A percentile compares a stretch with the other conserved stretches of the same genome.
phyloP scores from a whole-genome alignment of 1,284 basidiomycete species.

The Ceratobasidium sp. region DNA sequence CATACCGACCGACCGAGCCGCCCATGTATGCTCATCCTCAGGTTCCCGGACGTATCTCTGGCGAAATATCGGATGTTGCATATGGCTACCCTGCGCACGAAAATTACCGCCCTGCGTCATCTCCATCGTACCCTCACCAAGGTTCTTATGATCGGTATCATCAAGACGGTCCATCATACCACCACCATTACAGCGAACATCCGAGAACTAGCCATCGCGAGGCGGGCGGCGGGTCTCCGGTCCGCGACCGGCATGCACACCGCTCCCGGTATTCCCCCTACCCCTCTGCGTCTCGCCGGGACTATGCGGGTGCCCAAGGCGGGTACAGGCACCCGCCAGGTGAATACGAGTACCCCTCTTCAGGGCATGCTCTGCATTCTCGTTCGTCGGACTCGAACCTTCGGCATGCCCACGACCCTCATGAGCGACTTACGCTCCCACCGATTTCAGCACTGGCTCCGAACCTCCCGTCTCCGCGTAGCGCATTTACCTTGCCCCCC shows the following conservation, averaged over 20 bases:
- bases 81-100: slow-evolving; percentile 40
- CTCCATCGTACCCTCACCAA: slow-evolving; percentile 35
- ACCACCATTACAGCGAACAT: slow-evolving; percentile 19
- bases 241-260: slow-evolving; percentile 34
- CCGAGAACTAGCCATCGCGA: slow-evolving; percentile 34
- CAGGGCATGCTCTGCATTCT: slow-evolving; percentile 15
- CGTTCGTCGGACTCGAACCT: slow-evolving; percentile 41
- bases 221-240: slow-evolving; percentile 30
- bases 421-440: slow-evolving; percentile 42
- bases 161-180: slow-evolving; percentile 27
- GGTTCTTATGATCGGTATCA: slow-evolving; percentile 41
- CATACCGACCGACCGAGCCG: slow-evolving; percentile 39
- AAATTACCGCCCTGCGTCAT: slow-evolving; percentile 42
- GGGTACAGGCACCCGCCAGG: slow-evolving; percentile 14
- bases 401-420: slow-evolving; percentile 35
- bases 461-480: slow-evolving; percentile 40
- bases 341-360: slow-evolving; percentile 28
- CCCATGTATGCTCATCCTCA: slow-evolving; percentile 44
- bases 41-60: slow-evolving; percentile 45
- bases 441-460: slow-evolving; percentile 44
- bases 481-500: slow-evolving; percentile 43
- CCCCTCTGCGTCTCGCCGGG: slow-evolving; percentile 36
- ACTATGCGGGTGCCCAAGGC: slow-evolving; percentile 15
- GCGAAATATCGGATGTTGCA: slow-evolving; percentile 37
- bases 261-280: slow-evolving; percentile 43